Conservation (phyloP, 164 flowering plant genomes). For the Chimonanthus salicifolius region DNA sequence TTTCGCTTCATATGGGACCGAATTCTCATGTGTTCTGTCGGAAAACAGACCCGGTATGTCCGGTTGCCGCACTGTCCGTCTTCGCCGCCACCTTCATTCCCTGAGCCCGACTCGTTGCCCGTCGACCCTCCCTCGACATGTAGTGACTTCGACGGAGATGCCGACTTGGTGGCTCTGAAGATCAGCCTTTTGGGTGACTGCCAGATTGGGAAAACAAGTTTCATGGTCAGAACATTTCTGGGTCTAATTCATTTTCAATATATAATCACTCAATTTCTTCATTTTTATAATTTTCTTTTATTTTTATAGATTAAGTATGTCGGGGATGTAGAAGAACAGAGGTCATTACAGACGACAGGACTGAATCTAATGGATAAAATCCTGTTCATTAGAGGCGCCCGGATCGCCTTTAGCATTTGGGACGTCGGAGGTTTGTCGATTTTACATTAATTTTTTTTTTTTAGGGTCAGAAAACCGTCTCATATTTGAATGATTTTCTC, state of each 20-base stretch:
- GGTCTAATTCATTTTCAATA: background rate
- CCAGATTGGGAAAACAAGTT: slow-evolving; percentile 89
- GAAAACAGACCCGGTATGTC: slow-evolving; percentile 37
- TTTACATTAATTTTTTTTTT: background rate
- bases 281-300: background rate
- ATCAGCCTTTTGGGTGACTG: slow-evolving; percentile 87
- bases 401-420: slow-evolving; percentile 79
- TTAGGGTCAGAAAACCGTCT: background rate
- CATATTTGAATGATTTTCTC: slow-evolving; percentile 1
- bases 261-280: background rate
- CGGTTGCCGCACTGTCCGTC: slow-evolving; percentile 25
- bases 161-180: slow-evolving; percentile 74
- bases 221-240: slow-evolving; percentile 47
- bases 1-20: slow-evolving; percentile 55
- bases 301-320: slow-evolving; percentile 63
- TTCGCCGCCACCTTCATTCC: slow-evolving; percentile 9
- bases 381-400: slow-evolving; percentile 50
- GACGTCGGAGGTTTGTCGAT: slow-evolving; percentile 72
- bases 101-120: slow-evolving; percentile 5
- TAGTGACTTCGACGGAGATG: slow-evolving; percentile 44
- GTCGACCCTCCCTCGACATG: slow-evolving; percentile 12
- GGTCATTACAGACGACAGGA: slow-evolving; percentile 54
- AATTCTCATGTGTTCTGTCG: slow-evolving; percentile 50
- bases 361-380: slow-evolving; percentile 75
- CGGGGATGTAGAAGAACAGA: slow-evolving; percentile 65